phyloP scores from a whole-genome alignment of 306 rosid genomes.

The Alnus rubra region DNA sequence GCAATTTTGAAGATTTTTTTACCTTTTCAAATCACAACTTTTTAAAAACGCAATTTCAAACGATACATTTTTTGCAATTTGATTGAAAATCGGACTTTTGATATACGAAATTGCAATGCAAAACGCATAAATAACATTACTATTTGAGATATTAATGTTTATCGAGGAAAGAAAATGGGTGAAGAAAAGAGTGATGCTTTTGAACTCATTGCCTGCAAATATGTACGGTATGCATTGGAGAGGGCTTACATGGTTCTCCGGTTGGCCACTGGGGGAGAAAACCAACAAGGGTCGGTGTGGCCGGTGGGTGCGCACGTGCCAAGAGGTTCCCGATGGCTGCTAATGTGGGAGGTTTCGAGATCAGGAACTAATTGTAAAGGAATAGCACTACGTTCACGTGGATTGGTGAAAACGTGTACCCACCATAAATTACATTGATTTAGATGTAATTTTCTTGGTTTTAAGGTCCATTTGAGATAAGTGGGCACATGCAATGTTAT shows the following conservation, averaged over 20 bases:
- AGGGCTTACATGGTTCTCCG: neutral
- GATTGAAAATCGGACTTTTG: no score
- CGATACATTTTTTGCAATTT: no score
- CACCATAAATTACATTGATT: no score
- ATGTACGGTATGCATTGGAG: neutral
- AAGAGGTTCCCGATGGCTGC: constrained; percentile 9
- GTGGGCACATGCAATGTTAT: no score
- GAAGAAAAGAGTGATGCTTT: neutral
- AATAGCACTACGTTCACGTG: neutral
- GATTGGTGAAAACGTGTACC: neutral
- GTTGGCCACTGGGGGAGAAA: constrained; percentile 11
- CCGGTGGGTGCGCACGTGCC: constrained; percentile 19
- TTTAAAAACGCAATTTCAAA: no score
- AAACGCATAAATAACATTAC: no score
- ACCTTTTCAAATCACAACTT: no score
- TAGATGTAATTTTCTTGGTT: no score
- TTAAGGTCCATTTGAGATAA: no score
- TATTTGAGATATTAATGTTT: no score
- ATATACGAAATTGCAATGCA: no score
- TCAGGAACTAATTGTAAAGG: neutral
- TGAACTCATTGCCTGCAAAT: neutral
- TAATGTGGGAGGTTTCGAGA: constrained; percentile 7
- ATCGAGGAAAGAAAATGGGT: neutral
- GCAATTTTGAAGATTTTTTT: no score
- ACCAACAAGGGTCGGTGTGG: constrained; percentile 28